Evolutionary conservation across 1,139 yeast species (phyloP).

Genomic region (Taphrina sp.): DNA sequence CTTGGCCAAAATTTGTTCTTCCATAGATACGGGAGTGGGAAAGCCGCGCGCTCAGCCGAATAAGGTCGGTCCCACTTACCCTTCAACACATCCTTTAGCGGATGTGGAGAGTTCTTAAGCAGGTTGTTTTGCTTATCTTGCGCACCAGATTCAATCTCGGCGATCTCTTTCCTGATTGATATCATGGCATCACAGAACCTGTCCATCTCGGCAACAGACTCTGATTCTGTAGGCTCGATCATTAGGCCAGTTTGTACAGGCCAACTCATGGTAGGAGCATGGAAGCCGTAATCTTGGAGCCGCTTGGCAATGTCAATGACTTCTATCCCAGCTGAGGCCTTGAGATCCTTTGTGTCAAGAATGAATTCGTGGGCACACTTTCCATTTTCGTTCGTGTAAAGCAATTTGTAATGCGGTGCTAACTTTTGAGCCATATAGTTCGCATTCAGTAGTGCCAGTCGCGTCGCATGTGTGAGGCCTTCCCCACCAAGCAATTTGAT

Average conservation of each 20-base stretch:
- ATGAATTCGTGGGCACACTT: slow-evolving; percentile 97
- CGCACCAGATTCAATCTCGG: slow-evolving; percentile 66
- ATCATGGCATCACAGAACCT: slow-evolving; percentile 86
- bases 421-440: slow-evolving; percentile 87
- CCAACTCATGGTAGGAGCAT: slow-evolving; percentile 98
- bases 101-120: slow-evolving; percentile 89
- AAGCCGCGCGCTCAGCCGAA: slow-evolving; percentile 90
- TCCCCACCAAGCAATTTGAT: slow-evolving; percentile 76
- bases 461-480: slow-evolving; percentile 80
- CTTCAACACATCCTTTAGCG: slow-evolving; percentile 70
- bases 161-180: slow-evolving; percentile 77
- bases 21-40: slow-evolving; percentile 73
- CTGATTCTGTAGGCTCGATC: slow-evolving; percentile 98
- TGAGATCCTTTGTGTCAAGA: slow-evolving; percentile 82
- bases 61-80: slow-evolving; percentile 85
- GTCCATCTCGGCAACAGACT: slow-evolving; percentile 80
- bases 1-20: slow-evolving; percentile 90
- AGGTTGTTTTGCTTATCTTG: slow-evolving; percentile 60
- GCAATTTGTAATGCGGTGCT: slow-evolving; percentile 65
- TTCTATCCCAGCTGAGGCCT: slow-evolving; percentile 69
- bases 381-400: slow-evolving; percentile 67
- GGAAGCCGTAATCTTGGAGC: slow-evolving; percentile 96
- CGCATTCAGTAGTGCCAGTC: slow-evolving; percentile 89
- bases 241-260: slow-evolving; percentile 96
- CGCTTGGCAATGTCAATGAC: slow-evolving; percentile 97